Conservation (phyloP, 495 filamentous ascomycete genomes). For the Hypoxylon subgilvum region DNA sequence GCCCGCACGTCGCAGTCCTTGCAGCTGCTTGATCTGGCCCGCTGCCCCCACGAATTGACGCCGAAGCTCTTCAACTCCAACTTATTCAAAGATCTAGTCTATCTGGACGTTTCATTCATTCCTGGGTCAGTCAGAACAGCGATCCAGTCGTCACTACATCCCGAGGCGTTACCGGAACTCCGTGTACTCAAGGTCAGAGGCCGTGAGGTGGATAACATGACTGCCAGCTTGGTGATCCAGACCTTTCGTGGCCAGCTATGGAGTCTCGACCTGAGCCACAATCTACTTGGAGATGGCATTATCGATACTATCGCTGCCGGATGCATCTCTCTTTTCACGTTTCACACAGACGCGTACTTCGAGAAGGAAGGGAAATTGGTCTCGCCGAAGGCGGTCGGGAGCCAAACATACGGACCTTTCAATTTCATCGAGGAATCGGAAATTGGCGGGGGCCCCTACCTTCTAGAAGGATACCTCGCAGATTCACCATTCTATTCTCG, state of each 20-base stretch:
- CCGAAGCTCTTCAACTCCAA: constrained; percentile 38
- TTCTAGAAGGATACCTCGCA: constrained; percentile 46
- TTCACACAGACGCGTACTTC: constrained; percentile 37
- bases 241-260: constrained; percentile 46
- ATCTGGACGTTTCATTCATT: constrained; percentile 53
- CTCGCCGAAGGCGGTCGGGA: constrained; percentile 25
- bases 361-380: constrained; percentile 46
- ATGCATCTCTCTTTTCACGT: constrained; percentile 33
- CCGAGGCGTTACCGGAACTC: constrained; percentile 43
- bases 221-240: constrained; percentile 37
- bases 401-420: constrained; percentile 41
- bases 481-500: constrained; percentile 49
- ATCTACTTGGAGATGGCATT: constrained; percentile 45
- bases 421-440: constrained; percentile 47
- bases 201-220: constrained; percentile 46
- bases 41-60: constrained; percentile 42
- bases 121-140: constrained; percentile 43
- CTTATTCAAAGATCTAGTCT: constrained; percentile 46
- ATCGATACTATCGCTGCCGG: constrained; percentile 35
- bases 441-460: constrained; percentile 41
- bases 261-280: constrained; percentile 56
- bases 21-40: constrained; percentile 46
- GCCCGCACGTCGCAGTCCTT: constrained; percentile 10
- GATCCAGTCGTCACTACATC: constrained; percentile 36
- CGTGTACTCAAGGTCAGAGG: constrained; percentile 49